Evolutionary conservation across 2,329 filamentous ascomycete species (phyloP), one percentile per base, ranked within the genome.

Genomic region (Fusarium nurragi): DNA sequence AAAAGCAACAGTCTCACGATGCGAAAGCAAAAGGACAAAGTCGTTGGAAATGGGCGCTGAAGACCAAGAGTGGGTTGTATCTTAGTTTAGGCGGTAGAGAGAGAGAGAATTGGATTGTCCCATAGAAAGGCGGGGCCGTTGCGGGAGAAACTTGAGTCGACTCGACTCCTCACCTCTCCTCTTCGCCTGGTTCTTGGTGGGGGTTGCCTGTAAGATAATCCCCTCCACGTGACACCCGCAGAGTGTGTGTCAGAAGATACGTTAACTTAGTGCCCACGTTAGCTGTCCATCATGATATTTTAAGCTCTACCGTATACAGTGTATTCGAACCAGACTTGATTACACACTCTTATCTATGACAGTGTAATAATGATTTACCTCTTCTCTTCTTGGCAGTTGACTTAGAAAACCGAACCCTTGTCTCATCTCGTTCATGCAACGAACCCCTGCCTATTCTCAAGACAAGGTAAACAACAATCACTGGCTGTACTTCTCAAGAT

Each of bases 201-300:
- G 74, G 74, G 56, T 65, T 74, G 69, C 68, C 71, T 52, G 69
- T 71, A 68, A 71, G 71, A 75, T 71, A 47, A 25, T 40, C 50
- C 30, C 32, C 36, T 57, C 61, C 75, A 77, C 75, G 75, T 77
- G 75, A 77, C 69, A 34, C 21, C 22, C 50, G 13, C n/a, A 50
- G 32, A 22, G 63, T 68, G 65, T 67, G 56, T 62, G 65, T 70
- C 57, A 70, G 54, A 32, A 40, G 23, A 37, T 14, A 18, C 47
- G 49, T 45, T 14, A n/a, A 34, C 6, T 16, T 45, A n/a, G 18
- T 28, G 7, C 19, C 23, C 16, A 36, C 21, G 7, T 21, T 13
- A 18, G 5, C n/a, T 21, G 12, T 34, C 30, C 28, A 23, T 6
- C 7, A 14, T 11, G 3, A 18, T 36, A 16, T 9, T 44, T 25